Conservation (phyloP, 2,329 filamentous ascomycete species). For the Epichloe typhina region DNA sequence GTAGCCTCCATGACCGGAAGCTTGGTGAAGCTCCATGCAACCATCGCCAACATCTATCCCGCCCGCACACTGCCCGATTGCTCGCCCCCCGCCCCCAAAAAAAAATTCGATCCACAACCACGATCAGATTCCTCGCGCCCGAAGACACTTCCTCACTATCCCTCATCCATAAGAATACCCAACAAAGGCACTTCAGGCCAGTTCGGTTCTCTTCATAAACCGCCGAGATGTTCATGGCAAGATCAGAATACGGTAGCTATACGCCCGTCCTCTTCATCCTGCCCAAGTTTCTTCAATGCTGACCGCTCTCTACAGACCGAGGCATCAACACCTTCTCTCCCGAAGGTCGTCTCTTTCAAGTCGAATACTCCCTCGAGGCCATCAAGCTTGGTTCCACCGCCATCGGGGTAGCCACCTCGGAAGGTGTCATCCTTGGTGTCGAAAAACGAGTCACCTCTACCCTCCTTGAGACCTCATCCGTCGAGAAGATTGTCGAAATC, state of each 20-base stretch:
- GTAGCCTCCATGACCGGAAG: not conserved
- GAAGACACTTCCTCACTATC: not conserved
- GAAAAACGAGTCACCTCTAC: slow-evolving; percentile 98
- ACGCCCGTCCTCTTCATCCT: slow-evolving; percentile 4
- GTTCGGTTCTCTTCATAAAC: slow-evolving; percentile 16
- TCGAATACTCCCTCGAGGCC: slow-evolving; percentile 99
- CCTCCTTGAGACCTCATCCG: slow-evolving; percentile 90
- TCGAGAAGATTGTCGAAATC: slow-evolving; percentile 99
- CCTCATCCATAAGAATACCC: not conserved
- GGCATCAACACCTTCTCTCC: slow-evolving; percentile 99
- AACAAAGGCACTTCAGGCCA: not conserved
- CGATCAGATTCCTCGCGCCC: not conserved
- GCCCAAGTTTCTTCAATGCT: slow-evolving; percentile 9
- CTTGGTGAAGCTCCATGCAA: not conserved
- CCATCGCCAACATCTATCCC: not conserved
- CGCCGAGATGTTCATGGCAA: slow-evolving; percentile 95
- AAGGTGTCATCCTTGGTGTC: slow-evolving; percentile 91
- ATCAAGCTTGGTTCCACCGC: slow-evolving; percentile 98
- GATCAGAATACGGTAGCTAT: slow-evolving; percentile 89
- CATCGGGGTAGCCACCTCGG: slow-evolving; percentile 91
- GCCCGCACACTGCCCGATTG: not conserved
- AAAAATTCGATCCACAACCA: not conserved
- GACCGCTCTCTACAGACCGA: slow-evolving; percentile 52
- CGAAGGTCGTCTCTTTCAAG: slow-evolving; percentile 98
- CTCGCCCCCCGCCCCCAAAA: no score